Evolutionary conservation across 2,329 filamentous ascomycete species (phyloP), one percentile per base, ranked within the genome.

Genomic region (Curvularia lunata): DNA sequence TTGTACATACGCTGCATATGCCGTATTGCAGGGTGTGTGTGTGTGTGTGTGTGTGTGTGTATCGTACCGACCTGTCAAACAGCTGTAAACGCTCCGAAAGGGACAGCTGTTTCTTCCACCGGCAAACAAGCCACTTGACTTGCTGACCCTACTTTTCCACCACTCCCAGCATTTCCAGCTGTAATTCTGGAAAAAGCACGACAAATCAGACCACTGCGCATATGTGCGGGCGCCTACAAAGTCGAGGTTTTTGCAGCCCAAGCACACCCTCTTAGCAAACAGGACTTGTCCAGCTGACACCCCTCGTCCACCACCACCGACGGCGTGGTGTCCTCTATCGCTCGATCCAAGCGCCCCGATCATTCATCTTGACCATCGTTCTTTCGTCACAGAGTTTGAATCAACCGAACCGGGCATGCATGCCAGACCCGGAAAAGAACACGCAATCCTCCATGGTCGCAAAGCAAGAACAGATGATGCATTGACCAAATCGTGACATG

Each of bases 221-320:
- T 30, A 25, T 25, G 23, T 25, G 23, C 23, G 6, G 47, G 52
- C 52, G 52, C 47, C 46, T 58, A 55, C 32, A 6, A 8, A 12
- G 16, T 47, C 27, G 28, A 34, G 6, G 4, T 30, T 28, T 49
- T 56, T 19, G 53, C 48, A 56, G 57, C 57, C 54, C 57, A 28
- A 59, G 45, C 42, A 56, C 56, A 56, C 43, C 58, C 52, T 55
- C 48, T 7, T 18, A 50, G 45, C 52, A 52, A 61, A 53, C 52
- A 37, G 30, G 19, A 48, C 38, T 19, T 8, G 46, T 52, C 47
- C 62, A 63, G 60, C 61, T 63, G 63, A 65, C 60, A 40, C 58
- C 23, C 16, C 27, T 30, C 27, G n/a, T n/a, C 23, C 4, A 4
- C 23, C 23, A 25, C 23, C 40, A 28, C 41, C 37, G 41, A 41